Evolutionary conservation across 805 yeast species (phyloP).

Genomic region (Candida stauntonica): DNA sequence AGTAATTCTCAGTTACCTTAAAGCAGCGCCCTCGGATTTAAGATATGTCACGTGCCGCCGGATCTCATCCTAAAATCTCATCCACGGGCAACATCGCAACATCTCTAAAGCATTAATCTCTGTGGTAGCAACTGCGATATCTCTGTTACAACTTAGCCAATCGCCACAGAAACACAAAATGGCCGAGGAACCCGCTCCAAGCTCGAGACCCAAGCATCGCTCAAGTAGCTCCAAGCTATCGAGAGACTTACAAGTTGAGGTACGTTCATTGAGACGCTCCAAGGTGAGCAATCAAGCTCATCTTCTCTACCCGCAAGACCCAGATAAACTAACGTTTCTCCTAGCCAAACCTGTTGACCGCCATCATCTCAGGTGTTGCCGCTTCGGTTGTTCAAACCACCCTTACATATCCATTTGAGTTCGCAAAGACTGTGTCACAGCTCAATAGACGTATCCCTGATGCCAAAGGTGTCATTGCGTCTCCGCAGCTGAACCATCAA

Average conservation of each 20-base stretch:
- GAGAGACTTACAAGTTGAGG: slow-evolving; percentile 20
- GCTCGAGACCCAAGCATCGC: slow-evolving; percentile 2
- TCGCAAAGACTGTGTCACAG: slow-evolving; percentile 60
- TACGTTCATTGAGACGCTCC: slow-evolving; percentile 3
- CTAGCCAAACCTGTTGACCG: slow-evolving; percentile 46
- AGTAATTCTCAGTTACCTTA: too few species aligned
- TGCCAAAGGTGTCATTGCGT: slow-evolving; percentile 23
- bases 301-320: too few species aligned
- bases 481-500: slow-evolving; percentile 27
- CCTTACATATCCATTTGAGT: slow-evolving; percentile 68
- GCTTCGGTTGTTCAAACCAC: slow-evolving; percentile 64
- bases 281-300: too few species aligned
- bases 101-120: too few species aligned
- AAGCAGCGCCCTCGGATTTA: too few species aligned
- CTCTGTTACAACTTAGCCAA: too few species aligned
- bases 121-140: too few species aligned
- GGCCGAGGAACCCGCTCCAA: slow-evolving; percentile 7
- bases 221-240: slow-evolving; percentile 6
- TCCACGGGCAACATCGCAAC: too few species aligned
- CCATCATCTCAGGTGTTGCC: slow-evolving; percentile 53
- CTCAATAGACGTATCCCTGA: slow-evolving; percentile 42
- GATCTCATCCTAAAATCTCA: too few species aligned
- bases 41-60: too few species aligned
- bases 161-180: background rate
- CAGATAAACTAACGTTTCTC: too few species aligned